Evolutionary conservation across 2,329 filamentous ascomycete genomes (phyloP), one percentile per base, ranked within the genome.

Genomic region (Trichoderma guizhouense): DNA sequence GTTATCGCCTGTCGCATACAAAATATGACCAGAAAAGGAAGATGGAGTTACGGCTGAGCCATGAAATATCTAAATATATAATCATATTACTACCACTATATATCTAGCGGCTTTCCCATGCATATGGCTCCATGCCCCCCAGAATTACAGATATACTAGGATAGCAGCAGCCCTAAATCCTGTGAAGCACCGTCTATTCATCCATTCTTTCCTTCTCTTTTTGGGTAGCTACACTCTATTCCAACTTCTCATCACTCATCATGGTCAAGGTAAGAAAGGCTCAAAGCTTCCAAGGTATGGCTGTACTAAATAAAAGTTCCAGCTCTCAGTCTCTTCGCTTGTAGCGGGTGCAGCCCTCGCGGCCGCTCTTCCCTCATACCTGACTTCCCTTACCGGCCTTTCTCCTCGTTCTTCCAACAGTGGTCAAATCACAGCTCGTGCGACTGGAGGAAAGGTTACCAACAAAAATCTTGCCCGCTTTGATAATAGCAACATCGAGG

Each of bases 401-500:
- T 47, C 62, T 32, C 11, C 8, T 28, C 28, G 39, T 34, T 28
- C 36, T 8, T 32, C 55, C 36, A 53, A 36, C 12, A 51, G n/a
- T 39, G 34, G 30, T 7, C 30, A 47, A 7, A 51, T 69, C 21
- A 28, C 26, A 14, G 30, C n/a, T 21, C 66, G 66, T 21, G 15
- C 12, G 47, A 69, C 15, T 3, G 53, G 34, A 34, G 66, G 39
- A 34, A 69, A 47, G 15, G 66, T 69, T 7, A 51, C 55, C n/a
- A 32, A 24, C 26, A 61, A 61, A 3, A 55, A 36, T 3, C 14
- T 69, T 26, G 66, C 66, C 14, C 24, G 66, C 47, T 26, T 58
- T 24, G 32, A 65, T 39, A 72, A 74, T 26, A 74, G 63, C 67
- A 57, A 72, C 14, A 60, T 73, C 69, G 34, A 66, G 39, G 71